Percentiles rank a stretch among this genome's conserved stretches.
Conservation (phyloP, 805 yeast genomes). For the Torulaspora maleeae region DNA sequence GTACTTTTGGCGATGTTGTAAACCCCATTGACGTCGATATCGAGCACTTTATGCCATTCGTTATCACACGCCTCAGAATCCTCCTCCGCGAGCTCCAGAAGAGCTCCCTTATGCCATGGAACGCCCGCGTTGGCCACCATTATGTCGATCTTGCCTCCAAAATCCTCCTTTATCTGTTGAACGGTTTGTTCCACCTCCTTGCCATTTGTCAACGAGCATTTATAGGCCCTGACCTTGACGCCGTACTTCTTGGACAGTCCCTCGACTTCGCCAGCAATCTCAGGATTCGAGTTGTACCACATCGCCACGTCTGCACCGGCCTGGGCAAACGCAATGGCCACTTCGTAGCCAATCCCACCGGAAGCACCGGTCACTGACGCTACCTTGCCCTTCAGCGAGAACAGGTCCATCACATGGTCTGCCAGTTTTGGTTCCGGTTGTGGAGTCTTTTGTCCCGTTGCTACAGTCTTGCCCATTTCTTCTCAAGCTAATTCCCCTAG, state of each 20-base stretch:
- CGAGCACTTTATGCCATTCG: conserved; percentile 69
- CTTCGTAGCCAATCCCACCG: conserved; percentile 75
- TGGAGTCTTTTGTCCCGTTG: conserved; percentile 38
- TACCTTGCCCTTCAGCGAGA: conserved; percentile 74
- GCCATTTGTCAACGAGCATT: conserved; percentile 30
- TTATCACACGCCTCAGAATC: conserved; percentile 43
- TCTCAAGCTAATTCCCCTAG: not conserved
- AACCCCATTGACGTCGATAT: conserved; percentile 73
- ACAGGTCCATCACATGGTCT: conserved; percentile 56
- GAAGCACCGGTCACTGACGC: conserved; percentile 86
- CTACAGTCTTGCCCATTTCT: conserved; percentile 19
- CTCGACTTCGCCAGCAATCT: conserved; percentile 28
- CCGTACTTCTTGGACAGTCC: conserved; percentile 48
- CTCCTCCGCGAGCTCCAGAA: conserved; percentile 42
- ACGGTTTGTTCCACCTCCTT: conserved; percentile 29
- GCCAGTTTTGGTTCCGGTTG: conserved; percentile 49
- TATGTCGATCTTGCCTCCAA: conserved; percentile 67
- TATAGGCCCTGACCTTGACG: conserved; percentile 54
- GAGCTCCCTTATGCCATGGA: conserved; percentile 67
- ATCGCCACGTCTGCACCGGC: conserved; percentile 82
- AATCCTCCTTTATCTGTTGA: conserved; percentile 49
- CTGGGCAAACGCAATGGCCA: conserved; percentile 78
- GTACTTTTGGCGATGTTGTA: conserved; percentile 72
- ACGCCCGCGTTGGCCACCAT: conserved; percentile 87
- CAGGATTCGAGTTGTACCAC: conserved; percentile 59